Base-by-base conservation (phyloP, 106 monocot genomes). In the Gastrodia elata region DNA sequence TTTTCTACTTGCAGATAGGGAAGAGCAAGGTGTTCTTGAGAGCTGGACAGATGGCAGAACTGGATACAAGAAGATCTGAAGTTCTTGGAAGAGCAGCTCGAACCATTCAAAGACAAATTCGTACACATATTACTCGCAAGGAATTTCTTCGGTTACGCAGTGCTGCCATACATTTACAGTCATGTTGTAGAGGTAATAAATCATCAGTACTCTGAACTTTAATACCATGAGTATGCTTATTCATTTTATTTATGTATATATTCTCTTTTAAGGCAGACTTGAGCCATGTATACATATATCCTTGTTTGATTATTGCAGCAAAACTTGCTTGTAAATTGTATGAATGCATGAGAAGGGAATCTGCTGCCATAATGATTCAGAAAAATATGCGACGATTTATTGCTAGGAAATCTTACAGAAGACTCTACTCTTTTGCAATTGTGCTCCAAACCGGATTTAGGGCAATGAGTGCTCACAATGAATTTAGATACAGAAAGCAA, bases 41-140 rank as follows among this genome's bases (percentile, higher is more conserved):
- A 94, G 93, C 93, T 73, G 93, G 93, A 30, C 93, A 94, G 82
- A 94, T 94, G 93, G 93, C 93, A 74, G 90, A 94, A 76, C 56
- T 94, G 39, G 93, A 94, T 87, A 85, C 93, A 36, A 85, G 86
- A 69, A 87, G 93, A 87, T 78, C 87, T 61, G 93, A 90, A 67
- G 87, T 90, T 52, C 76, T 90, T 42, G 87, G 85, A 80, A 81
- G 72, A 85, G 90, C 93, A 49, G 93, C 93, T 4, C 80, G 83
- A 74, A 85, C 55, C 13, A 94, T 94, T 68, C 93, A 94, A 78
- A 90, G 93, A 56, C 87, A 94, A 84, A 83, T 87, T 34, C 87
- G 83, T 40, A 85, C 93, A 39, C 71, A 88, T 80, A 85, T 90
- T 58, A 84, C 93, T 56, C 81, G 90, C 33, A 85, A 84, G 79